phyloP scores from a whole-genome alignment of 2,329 filamentous ascomycete species.

The Penicillium frequentans region DNA sequence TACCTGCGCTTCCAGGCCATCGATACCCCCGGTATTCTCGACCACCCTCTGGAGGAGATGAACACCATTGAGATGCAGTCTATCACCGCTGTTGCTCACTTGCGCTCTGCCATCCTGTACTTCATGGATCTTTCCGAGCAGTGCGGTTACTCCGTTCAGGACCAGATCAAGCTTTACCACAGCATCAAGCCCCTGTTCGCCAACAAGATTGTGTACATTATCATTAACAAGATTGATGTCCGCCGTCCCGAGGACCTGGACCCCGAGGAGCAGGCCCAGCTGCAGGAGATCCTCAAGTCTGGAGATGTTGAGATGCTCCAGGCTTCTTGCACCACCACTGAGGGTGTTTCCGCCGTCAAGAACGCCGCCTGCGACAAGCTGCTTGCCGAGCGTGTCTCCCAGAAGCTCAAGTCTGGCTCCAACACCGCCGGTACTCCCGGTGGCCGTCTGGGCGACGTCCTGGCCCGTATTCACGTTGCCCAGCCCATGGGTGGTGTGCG shows the following conservation, averaged over 20 bases:
- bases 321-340: conserved; percentile 90
- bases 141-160: conserved; percentile 89
- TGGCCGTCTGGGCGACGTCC: conserved; percentile 82
- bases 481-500: conserved; percentile 80
- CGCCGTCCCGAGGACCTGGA: conserved; percentile 84
- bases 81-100: conserved; percentile 95
- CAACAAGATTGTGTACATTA: conserved; percentile 95
- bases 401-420: conserved; percentile 89
- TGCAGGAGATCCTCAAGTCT: conserved; percentile 78
- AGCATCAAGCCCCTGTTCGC: conserved; percentile 96
- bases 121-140: conserved; percentile 98
- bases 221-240: conserved; percentile 98
- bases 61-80: conserved; percentile 99
- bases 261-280: conserved; percentile 70
- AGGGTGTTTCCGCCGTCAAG: conserved; percentile 92
- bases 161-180: conserved; percentile 92
- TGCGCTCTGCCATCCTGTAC: conserved; percentile 92
- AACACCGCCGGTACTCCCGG: conserved; percentile 75
- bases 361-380: conserved; percentile 92
- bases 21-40: conserved; percentile 96
- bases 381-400: conserved; percentile 86
- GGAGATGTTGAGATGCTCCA: conserved; percentile 91
- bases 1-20: conserved; percentile 89
- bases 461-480: conserved; percentile 96
- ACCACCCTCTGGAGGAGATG: conserved; percentile 98